phyloP scores from a whole-genome alignment of 2,329 filamentous ascomycete genomes.

The Penicillium sp. region DNA sequence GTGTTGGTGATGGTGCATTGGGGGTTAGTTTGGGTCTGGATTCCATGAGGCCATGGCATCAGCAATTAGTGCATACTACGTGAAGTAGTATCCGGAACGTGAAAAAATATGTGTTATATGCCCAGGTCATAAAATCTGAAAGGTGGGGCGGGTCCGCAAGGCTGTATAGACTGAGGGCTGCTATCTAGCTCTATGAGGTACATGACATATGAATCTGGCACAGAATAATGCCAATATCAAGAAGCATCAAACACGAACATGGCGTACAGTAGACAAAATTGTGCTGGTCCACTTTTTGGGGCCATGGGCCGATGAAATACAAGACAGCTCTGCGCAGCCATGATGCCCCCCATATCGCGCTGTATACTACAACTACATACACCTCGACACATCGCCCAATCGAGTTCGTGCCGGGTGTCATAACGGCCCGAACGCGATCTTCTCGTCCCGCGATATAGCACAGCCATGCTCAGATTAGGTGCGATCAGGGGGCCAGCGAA shows the following conservation, averaged over 20 bases:
- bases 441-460: not conserved
- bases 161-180: not conserved
- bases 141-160: not conserved
- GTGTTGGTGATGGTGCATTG: not conserved
- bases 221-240: not conserved
- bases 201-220: not conserved
- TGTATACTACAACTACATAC: not conserved
- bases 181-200: not conserved
- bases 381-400: not conserved
- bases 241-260: too few relatives aligned
- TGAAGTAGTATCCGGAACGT: not conserved
- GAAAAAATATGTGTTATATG: not conserved
- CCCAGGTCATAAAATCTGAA: not conserved
- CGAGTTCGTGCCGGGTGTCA: not conserved
- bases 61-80: not conserved
- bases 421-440: not conserved
- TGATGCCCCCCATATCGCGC: not conserved
- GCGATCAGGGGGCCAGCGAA: not conserved
- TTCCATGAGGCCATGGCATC: not conserved
- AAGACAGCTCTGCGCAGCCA: not conserved
- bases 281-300: not conserved
- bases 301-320: not conserved
- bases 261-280: not conserved
- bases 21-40: not conserved
- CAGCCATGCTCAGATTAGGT: constrained; percentile 1